Evolutionary conservation across 2,329 filamentous ascomycete genomes (phyloP).

Genomic region (Nannizzia gypsea): DNA sequence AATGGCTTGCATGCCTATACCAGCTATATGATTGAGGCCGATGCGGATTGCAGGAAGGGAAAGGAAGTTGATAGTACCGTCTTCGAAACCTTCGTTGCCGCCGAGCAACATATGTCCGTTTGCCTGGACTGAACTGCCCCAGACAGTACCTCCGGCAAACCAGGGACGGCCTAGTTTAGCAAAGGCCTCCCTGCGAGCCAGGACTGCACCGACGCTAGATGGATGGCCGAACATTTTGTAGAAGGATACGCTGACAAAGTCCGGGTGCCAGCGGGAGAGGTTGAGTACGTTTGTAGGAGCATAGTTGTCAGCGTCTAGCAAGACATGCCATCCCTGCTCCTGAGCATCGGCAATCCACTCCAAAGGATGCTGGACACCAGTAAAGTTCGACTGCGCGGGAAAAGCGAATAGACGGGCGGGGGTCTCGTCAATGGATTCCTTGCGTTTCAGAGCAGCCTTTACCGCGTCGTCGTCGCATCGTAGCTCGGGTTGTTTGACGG

Average conservation of each 20-base stretch:
- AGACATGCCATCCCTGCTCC: slow-evolving; percentile 32
- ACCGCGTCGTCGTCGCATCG: slow-evolving; percentile 6
- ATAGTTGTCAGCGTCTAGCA: slow-evolving; percentile 52
- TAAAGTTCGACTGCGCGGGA: slow-evolving; percentile 60
- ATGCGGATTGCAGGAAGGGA: slow-evolving; percentile 50
- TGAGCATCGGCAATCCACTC: slow-evolving; percentile 38
- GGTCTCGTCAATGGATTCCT: background rate
- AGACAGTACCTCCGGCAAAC: slow-evolving; percentile 57
- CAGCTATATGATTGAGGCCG: slow-evolving; percentile 35
- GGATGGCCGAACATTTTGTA: slow-evolving; percentile 59
- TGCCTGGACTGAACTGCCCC: slow-evolving; percentile 10
- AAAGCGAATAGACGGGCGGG: slow-evolving; percentile 46
- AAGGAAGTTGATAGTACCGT: slow-evolving; percentile 56
- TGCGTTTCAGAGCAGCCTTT: background rate
- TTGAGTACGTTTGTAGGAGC: slow-evolving; percentile 50
- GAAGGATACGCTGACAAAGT: slow-evolving; percentile 50
- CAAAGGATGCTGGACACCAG: slow-evolving; percentile 50
- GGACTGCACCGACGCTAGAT: slow-evolving; percentile 46
- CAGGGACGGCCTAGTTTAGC: slow-evolving; percentile 47
- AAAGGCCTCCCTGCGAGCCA: slow-evolving; percentile 46
- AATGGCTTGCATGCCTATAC: slow-evolving; percentile 44
- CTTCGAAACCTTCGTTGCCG: slow-evolving; percentile 50
- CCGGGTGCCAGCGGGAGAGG: slow-evolving; percentile 43
- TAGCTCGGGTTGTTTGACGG: slow-evolving; percentile 6
- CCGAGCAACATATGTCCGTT: slow-evolving; percentile 7